These are phyloP conservation scores for Rhinocladiella similis DNA, from an alignment of 2,329 filamentous ascomycete species.

Conservation along the genomic window DNA sequence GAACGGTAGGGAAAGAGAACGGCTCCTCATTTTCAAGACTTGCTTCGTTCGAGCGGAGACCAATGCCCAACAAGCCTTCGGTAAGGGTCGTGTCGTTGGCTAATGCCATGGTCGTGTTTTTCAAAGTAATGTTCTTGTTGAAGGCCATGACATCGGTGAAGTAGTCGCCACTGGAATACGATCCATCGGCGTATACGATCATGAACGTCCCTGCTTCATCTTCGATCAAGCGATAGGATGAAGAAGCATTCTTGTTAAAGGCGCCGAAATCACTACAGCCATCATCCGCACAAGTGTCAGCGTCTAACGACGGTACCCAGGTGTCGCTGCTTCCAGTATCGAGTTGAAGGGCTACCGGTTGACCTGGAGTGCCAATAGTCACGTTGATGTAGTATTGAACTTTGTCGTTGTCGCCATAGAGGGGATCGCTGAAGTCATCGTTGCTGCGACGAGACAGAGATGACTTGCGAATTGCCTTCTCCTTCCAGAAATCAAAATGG, in stretches of 20 bases:
- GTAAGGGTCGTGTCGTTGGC: conserved; percentile 55
- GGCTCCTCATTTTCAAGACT: conserved; percentile 97
- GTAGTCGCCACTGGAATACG: conserved; percentile 75
- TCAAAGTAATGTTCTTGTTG: conserved; percentile 51
- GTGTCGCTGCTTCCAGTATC: conserved; percentile 22
- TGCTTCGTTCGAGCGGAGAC: conserved; percentile 69
- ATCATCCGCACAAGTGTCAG: not conserved
- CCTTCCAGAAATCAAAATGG: too few relatives aligned
- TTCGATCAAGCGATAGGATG: conserved; percentile 71
- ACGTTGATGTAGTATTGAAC: conserved; percentile 57
- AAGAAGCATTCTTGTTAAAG: conserved; percentile 63
- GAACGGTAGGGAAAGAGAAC: conserved; percentile 76
- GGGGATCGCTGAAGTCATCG: too few relatives aligned
- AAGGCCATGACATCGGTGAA: conserved; percentile 65
- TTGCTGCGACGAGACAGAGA: too few relatives aligned
- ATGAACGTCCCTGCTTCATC: conserved; percentile 64
- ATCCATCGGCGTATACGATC: conserved; percentile 82
- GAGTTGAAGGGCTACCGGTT: conserved; percentile 12
- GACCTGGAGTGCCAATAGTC: conserved; percentile 20
- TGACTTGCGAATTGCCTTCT: too few relatives aligned
- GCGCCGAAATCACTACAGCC: conserved; percentile 5
- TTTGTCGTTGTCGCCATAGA: too few relatives aligned
- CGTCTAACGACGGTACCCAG: conserved; percentile 1
- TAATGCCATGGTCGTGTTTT: conserved; percentile 58
- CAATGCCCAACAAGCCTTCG: conserved; percentile 81